Evolutionary conservation across 2,329 filamentous ascomycete genomes (phyloP).

Genomic region (Saccharata proteae): DNA sequence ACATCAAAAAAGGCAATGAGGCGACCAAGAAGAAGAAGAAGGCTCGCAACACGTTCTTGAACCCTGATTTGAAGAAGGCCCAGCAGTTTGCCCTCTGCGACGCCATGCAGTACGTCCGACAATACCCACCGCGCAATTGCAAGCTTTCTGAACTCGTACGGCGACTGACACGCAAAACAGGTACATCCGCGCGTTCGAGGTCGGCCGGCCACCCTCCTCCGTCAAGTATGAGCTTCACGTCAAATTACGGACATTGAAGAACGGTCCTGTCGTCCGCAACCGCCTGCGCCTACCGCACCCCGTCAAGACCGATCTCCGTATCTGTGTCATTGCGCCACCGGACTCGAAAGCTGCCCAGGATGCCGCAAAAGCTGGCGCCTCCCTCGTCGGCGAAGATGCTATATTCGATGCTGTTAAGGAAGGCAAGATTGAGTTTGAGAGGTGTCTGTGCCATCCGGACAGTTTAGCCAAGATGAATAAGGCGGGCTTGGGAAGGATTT

Average conservation of each 20-base stretch:
- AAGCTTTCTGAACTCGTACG: background rate
- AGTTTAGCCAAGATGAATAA: conserved; percentile 70
- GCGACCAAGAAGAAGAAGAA: conserved; percentile 47
- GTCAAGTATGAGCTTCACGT: conserved; percentile 85
- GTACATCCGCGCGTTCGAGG: conserved; percentile 85
- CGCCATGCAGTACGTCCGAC: conserved; percentile 63
- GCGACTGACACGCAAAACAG: conserved; percentile 33
- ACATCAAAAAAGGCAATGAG: conserved; percentile 27
- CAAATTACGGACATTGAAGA: conserved; percentile 70
- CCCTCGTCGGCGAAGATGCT: conserved; percentile 71
- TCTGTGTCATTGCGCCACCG: conserved; percentile 85
- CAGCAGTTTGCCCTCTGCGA: conserved; percentile 76
- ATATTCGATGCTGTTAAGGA: conserved; percentile 69
- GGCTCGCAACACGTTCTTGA: conserved; percentile 52
- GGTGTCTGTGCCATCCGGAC: conserved; percentile 73
- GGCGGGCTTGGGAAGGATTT: conserved; percentile 63
- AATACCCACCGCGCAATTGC: background rate
- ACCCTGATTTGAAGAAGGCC: conserved; percentile 49
- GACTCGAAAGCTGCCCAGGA: conserved; percentile 61
- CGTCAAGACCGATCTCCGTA: conserved; percentile 75
- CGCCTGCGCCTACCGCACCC: conserved; percentile 80
- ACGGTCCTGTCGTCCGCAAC: conserved; percentile 76
- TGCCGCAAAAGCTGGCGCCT: conserved; percentile 66
- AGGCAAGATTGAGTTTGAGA: conserved; percentile 76
- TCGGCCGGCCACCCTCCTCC: conserved; percentile 60